Base-by-base conservation (phyloP, 1,284 basidiomycete genomes). In the Gomphus bonarii region DNA sequence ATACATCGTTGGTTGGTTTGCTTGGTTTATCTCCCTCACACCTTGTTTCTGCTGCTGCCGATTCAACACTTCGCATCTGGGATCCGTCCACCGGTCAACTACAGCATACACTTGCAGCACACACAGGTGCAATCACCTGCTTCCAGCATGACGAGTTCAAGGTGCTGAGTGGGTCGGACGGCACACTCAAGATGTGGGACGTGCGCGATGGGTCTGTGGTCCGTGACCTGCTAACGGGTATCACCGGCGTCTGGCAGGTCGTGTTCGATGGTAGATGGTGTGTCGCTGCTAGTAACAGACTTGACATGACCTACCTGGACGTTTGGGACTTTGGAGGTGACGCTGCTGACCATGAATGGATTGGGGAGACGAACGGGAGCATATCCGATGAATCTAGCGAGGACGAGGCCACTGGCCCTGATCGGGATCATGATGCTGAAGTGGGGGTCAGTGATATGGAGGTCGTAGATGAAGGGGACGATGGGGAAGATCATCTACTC, bases 61-160 rank as follows among this genome's bases (percentile, higher is more conserved):
- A 97, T 69, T 91, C 91, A 16, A 94, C 91, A 0, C 74, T 97
- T 14, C 85, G 93, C 3, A 82, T 97, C 20, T 97, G 95, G 94
- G 86, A 97, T 66, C 88, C 92, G 1, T 82, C 85, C 44, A 83
- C 80, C 0, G 90, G 91, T 56, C 81, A 85, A 61, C 76, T 91
- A 40, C 82, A 80, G 36, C 85, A 93, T 65, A 84, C 85, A 0
- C 79, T 97, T 43, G 83, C 86, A 1, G 91, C 89, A 1, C 94
- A 97, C 69, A 86, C 88, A 3, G 93, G 92, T 22, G 93, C 94
- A 11, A 97, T 97, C 65, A 97, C 94, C 7, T 97, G 94, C 70
- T 97, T 97, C 80, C 90, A 94, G 70, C 94, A 97, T 65, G 94
- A 97, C 67, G 94, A 97, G 67, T 90, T 91, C 76, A 95, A 95